Base-by-base conservation (phyloP, 331 rosid genomes). In the Prunus yedoensis region DNA sequence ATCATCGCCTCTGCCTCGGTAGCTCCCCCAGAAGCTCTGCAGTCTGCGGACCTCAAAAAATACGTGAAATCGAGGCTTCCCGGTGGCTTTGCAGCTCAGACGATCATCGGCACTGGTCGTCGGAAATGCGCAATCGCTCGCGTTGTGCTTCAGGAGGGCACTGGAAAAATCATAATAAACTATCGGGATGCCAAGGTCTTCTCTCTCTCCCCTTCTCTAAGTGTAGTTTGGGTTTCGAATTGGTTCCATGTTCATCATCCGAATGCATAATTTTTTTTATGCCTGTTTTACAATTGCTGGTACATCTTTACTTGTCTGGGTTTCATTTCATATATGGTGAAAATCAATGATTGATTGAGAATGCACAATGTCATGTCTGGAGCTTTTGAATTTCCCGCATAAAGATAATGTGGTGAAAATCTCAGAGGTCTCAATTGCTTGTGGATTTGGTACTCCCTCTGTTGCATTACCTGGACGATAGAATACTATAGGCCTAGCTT, bases 81-180 rank as follows among this genome's bases (percentile, higher is more conserved):
- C 0, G 99, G 97, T 11, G 99, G 99, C 0, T 94, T 95, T 69
- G 99, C 99, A 0, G 97, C 97, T 47, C 99, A 95, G 64, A 85
- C 93, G 0, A 78, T 88, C 72, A 54, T 89, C n/a, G 99, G 92
- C 30, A 94, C 97, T 0, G 98, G 98, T 71, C 96, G 99, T 43
- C 83, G 98, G n/a, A 94, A 94, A 74, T 47, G 82, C 58, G 96
- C 96, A 57, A 79, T 85, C 71, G 97, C 97, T 72, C 91, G 99
- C 35, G 99, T 92, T 81, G 99, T 95, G 65, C 90, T 90, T 28
- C 90, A 84, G 63, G 99, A 92, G 87, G 97, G 99, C 79, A 83
- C 86, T 18, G 97, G 97, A 17, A 95, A 92, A 81, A 81, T 95
- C 64, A 80, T 95, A 32, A 90, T 95, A 80, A 95, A 95, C 81